phyloP scores from a whole-genome alignment of 2,329 filamentous ascomycete genomes.

The Curvularia eragrostidis region DNA sequence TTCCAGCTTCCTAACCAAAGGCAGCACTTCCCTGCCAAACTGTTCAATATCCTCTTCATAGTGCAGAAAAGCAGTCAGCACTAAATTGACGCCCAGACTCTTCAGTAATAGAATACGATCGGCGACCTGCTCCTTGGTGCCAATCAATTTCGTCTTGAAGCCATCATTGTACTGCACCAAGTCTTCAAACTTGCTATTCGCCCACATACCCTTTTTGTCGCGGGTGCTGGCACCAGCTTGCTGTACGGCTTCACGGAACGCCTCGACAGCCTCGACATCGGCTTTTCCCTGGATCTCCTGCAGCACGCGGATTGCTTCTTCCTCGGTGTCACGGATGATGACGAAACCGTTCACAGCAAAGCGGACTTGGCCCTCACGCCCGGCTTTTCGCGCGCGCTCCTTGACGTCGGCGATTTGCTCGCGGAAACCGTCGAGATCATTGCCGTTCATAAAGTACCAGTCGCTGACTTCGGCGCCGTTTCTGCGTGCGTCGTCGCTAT shows the following conservation, averaged over 20 bases:
- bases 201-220: constrained; percentile 62
- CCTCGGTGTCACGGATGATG: constrained; percentile 59
- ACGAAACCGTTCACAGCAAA: constrained; percentile 61
- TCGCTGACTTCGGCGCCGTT: constrained; percentile 59
- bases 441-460: constrained; percentile 65
- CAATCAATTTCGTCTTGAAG: constrained; percentile 63
- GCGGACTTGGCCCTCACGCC: constrained; percentile 54
- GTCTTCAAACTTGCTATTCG: constrained; percentile 60
- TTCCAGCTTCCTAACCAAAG: constrained; percentile 58
- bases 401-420: constrained; percentile 59
- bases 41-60: constrained; percentile 61
- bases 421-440: constrained; percentile 61
- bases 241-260: constrained; percentile 58
- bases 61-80: constrained; percentile 59
- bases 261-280: constrained; percentile 58
- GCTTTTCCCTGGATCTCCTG: constrained; percentile 63
- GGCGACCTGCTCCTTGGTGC: constrained; percentile 60
- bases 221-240: constrained; percentile 58
- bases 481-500: constrained; percentile 58
- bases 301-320: constrained; percentile 58
- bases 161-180: constrained; percentile 64
- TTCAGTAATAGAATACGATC: constrained; percentile 59
- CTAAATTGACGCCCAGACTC: constrained; percentile 54
- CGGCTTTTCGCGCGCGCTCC: constrained; percentile 54
- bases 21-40: constrained; percentile 57